A percentile compares a stretch with the other conserved stretches of the same genome.
phyloP scores from a whole-genome alignment of 257 asterid genomes.

The Gentiana straminea region DNA sequence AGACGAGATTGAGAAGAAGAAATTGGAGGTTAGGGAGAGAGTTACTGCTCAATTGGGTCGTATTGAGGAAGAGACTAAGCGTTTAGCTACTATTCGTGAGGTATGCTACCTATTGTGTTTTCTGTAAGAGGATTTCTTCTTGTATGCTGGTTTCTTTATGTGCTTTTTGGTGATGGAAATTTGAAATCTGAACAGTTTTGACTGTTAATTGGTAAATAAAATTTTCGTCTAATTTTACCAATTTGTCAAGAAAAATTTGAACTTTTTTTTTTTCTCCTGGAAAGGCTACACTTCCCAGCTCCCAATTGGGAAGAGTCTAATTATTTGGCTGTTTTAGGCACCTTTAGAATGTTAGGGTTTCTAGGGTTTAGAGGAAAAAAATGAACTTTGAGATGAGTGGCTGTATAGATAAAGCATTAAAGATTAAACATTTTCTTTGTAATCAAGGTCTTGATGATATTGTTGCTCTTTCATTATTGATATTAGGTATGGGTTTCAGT shows the following conservation, averaged over 20 bases:
- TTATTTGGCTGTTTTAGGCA: neutral
- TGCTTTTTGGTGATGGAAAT: neutral
- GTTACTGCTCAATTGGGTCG: conserved; percentile 93
- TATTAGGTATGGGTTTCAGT: too few relatives aligned
- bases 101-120: conserved; percentile 15
- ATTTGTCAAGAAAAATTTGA: too few relatives aligned
- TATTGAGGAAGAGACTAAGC: conserved; percentile 86
- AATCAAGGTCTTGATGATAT: neutral
- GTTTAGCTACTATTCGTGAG: conserved; percentile 84
- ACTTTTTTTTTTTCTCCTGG: too few relatives aligned
- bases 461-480: too few relatives aligned
- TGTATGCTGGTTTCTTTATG: conserved; percentile 2
- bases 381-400: neutral
- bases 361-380: neutral
- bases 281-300: neutral
- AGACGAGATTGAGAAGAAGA: conserved; percentile 97
- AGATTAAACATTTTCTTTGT: neutral
- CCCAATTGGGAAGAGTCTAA: neutral
- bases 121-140: neutral
- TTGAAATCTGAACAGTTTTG: too few relatives aligned
- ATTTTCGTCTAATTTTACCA: too few relatives aligned
- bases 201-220: too few relatives aligned
- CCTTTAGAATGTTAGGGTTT: neutral
- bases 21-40: conserved; percentile 76
- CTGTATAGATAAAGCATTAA: neutral